Conservation (phyloP, 495 filamentous ascomycete species). For the Cladorrhinum samala region DNA sequence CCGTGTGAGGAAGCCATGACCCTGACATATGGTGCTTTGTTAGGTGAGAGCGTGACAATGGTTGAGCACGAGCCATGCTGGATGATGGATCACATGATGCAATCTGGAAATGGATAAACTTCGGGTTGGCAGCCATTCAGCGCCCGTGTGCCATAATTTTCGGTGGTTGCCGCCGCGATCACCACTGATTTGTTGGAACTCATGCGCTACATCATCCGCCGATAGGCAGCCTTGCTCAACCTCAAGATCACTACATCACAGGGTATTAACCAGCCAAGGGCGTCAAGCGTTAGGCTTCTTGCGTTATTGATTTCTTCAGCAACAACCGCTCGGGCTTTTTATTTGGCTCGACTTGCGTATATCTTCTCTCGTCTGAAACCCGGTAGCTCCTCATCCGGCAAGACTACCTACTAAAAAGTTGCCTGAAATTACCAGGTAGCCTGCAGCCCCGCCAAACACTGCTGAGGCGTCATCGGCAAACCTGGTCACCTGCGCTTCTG, state of each 20-base stretch:
- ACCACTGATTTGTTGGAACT: not conserved
- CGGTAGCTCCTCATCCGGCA: not conserved
- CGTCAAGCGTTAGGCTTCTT: not conserved
- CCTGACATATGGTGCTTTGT: no score
- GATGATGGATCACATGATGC: conserved; percentile 18
- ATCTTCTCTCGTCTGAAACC: not conserved
- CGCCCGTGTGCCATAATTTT: conserved; percentile 6
- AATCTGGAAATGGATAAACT: conserved; percentile 13
- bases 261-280: conserved; percentile 3
- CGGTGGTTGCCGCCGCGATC: not conserved
- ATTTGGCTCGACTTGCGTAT: not conserved
- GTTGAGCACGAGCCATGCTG: not conserved
- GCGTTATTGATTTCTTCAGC: not conserved
- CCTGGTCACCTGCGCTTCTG: conserved; percentile 19
- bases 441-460: conserved; percentile 24
- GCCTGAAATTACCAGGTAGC: conserved; percentile 15
- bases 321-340: not conserved
- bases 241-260: conserved; percentile 6
- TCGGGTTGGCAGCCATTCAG: conserved; percentile 3
- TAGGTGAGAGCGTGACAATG: no score
- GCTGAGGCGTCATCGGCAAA: conserved; percentile 28
- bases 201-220: conserved; percentile 22
- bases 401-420: not conserved
- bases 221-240: conserved; percentile 21
- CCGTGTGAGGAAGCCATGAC: not conserved